Evolutionary conservation across 495 filamentous ascomycete genomes (phyloP).

Genomic region (Chaetomium tenue): DNA sequence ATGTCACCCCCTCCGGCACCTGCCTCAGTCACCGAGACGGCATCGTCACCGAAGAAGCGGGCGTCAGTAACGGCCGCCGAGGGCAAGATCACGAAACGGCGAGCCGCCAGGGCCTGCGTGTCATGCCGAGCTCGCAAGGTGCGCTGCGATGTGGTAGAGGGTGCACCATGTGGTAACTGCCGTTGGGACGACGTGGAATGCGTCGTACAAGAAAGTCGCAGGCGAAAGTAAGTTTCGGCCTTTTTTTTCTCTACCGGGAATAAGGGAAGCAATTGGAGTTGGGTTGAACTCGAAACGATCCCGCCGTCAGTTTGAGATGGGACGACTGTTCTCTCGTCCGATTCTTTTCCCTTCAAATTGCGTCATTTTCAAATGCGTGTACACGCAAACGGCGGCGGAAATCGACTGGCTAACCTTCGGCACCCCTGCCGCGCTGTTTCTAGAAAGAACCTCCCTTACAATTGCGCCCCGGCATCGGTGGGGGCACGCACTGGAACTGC

Average conservation of each 20-base stretch:
- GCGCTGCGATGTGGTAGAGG: constrained; percentile 89
- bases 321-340: neutral
- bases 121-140: constrained; percentile 86
- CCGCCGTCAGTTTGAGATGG: neutral
- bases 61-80: constrained; percentile 23
- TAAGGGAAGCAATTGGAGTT: constrained; percentile 3
- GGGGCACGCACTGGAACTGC: constrained; percentile 24
- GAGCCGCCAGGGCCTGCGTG: constrained; percentile 84
- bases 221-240: constrained; percentile 67
- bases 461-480: constrained; percentile 22
- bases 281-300: constrained; percentile 10
- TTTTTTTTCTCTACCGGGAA: neutral
- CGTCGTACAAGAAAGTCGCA: constrained; percentile 84
- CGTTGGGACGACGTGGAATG: constrained; percentile 84
- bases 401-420: constrained; percentile 18
- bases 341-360: constrained; percentile 1
- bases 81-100: constrained; percentile 59
- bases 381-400: constrained; percentile 15
- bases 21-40: constrained; percentile 13
- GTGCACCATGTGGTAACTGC: constrained; percentile 86
- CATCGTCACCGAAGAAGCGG: constrained; percentile 39
- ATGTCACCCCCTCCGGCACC: constrained; percentile 21
- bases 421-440: constrained; percentile 27
- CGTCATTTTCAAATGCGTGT: constrained; percentile 31
- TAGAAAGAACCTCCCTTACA: constrained; percentile 41